These are phyloP conservation scores for Prunus padus DNA, from an alignment of 306 rosid species.

Conservation along the genomic window DNA sequence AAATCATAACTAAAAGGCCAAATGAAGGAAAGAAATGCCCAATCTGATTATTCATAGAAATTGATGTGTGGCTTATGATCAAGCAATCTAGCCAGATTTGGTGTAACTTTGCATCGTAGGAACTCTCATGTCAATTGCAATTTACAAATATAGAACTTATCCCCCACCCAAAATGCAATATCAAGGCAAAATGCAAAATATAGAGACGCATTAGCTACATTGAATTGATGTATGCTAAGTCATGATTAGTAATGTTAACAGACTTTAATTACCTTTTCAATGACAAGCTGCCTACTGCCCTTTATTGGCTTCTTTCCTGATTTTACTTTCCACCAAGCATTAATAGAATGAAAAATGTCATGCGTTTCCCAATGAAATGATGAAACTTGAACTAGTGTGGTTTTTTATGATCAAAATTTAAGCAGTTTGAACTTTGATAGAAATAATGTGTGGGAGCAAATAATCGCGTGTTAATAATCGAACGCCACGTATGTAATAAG, in stretches of 20 bases:
- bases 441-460: not conserved
- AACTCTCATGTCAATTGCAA: too few species aligned
- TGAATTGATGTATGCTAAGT: constrained; percentile 1
- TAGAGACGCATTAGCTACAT: not conserved
- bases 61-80: not conserved
- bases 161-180: too few species aligned
- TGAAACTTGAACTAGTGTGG: constrained; percentile 1
- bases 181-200: not conserved
- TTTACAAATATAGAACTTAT: too few species aligned
- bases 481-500: too few species aligned
- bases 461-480: too few species aligned
- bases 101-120: too few species aligned
- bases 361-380: constrained; percentile 21
- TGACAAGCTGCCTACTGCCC: not conserved
- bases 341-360: not conserved
- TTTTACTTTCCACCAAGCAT: constrained; percentile 12
- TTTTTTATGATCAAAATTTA: not conserved
- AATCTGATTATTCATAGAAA: not conserved
- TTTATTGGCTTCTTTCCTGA: not conserved
- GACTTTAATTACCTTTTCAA: not conserved
- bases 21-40: not conserved
- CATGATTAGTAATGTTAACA: not conserved
- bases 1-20: not conserved
- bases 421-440: not conserved
- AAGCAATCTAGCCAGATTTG: too few species aligned